Percentiles rank a stretch among this genome's conserved stretches.
These are phyloP conservation scores for Tetrapisispora iriomotensis DNA, from an alignment of 805 yeast species.

Conservation along the genomic window DNA sequence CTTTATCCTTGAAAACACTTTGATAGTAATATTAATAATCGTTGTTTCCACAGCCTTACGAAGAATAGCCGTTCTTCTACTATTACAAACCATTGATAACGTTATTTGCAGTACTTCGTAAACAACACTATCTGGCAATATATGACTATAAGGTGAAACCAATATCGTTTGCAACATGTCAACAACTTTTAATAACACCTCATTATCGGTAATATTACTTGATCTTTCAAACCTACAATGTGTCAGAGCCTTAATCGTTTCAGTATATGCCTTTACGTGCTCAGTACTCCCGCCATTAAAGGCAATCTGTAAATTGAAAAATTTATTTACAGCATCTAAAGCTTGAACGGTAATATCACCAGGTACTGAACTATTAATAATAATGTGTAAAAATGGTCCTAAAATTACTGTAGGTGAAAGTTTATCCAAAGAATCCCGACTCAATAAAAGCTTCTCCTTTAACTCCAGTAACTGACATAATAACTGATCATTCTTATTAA, in stretches of 20 bases:
- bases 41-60: constrained; percentile 84
- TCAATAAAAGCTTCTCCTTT: neutral
- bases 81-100: constrained; percentile 83
- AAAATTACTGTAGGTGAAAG: constrained; percentile 49
- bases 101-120: constrained; percentile 88
- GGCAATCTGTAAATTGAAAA: constrained; percentile 63
- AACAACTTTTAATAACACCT: constrained; percentile 76
- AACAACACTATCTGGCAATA: constrained; percentile 72
- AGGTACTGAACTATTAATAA: constrained; percentile 75
- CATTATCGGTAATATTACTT: constrained; percentile 86
- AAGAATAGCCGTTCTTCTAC: constrained; percentile 80
- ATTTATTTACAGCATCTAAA: constrained; percentile 61
- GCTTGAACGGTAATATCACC: constrained; percentile 82
- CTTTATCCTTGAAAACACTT: constrained; percentile 53
- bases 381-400: constrained; percentile 78
- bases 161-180: constrained; percentile 60
- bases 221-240: constrained; percentile 95
- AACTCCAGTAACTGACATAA: neutral
- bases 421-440: neutral
- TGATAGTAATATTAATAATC: constrained; percentile 56
- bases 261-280: constrained; percentile 47
- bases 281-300: constrained; percentile 40
- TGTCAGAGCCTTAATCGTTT: constrained; percentile 51
- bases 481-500: constrained; percentile 34
- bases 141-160: constrained; percentile 49